Evolutionary conservation across 345 rosid species (phyloP).

Genomic region (Lumnitzera littorea): DNA sequence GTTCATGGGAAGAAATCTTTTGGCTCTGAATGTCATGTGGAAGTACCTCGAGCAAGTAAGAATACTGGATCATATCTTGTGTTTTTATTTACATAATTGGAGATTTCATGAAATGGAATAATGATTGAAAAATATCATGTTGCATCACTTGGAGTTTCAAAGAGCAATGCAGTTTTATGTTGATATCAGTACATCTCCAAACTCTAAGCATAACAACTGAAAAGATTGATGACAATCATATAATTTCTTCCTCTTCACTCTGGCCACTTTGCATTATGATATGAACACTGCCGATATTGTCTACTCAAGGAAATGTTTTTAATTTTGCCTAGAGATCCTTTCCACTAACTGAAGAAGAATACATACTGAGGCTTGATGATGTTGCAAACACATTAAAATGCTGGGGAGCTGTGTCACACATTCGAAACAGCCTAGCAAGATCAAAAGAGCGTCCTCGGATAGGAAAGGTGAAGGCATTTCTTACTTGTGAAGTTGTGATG

Average conservation of each 20-base stretch:
- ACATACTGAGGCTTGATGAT: slow-evolving; percentile 83
- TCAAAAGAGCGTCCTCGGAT: slow-evolving; percentile 85
- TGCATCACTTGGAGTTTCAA: too few relatives aligned
- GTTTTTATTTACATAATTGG: not conserved
- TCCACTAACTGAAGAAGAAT: slow-evolving; percentile 93
- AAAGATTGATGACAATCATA: too few relatives aligned
- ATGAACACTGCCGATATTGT: slow-evolving; percentile 1
- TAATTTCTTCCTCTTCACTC: too few relatives aligned
- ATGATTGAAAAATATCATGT: not conserved
- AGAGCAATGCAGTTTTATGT: too few relatives aligned
- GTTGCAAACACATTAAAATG: slow-evolving; percentile 86
- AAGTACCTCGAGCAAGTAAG: slow-evolving; percentile 90
- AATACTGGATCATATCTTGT: not conserved
- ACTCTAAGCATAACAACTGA: too few relatives aligned
- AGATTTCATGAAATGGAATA: not conserved
- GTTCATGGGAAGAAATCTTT: slow-evolving; percentile 94
- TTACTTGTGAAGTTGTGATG: too few relatives aligned
- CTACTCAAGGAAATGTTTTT: not conserved
- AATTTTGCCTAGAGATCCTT: slow-evolving; percentile 60
- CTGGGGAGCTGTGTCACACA: slow-evolving; percentile 97
- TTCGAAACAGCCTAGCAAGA: slow-evolving; percentile 79
- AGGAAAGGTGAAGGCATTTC: slow-evolving; percentile 49
- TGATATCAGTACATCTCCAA: too few relatives aligned
- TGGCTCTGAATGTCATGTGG: slow-evolving; percentile 98
- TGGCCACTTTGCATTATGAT: not conserved